Percentiles rank a stretch among this genome's conserved stretches.
Conservation (phyloP, 306 rosid species). For the Coriaria nepalensis region DNA sequence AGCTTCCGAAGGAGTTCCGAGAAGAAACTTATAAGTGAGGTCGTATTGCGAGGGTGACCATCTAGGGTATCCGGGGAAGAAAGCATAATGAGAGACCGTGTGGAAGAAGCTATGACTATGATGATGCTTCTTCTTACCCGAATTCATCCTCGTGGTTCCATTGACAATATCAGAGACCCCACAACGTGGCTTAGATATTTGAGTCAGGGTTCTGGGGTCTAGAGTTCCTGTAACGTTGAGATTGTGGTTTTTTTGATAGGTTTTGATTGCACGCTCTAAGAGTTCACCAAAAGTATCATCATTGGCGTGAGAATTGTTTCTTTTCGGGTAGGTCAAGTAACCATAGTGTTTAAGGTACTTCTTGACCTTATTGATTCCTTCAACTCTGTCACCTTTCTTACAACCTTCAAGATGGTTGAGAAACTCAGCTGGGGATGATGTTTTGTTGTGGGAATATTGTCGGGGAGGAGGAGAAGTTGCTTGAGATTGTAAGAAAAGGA, state of each 20-base stretch:
- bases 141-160: constrained; percentile 17
- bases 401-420: constrained; percentile 21
- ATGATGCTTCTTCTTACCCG: not conserved
- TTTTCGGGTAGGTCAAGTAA: too few species aligned
- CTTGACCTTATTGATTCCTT: constrained; percentile 24
- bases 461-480: too few species aligned
- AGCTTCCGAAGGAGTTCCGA: not conserved
- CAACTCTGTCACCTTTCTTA: constrained; percentile 21
- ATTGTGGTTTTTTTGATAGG: constrained; percentile 22
- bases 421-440: constrained; percentile 16
- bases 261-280: constrained; percentile 28
- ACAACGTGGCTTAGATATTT: constrained; percentile 32
- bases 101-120: not conserved
- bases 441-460: not conserved
- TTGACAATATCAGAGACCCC: constrained; percentile 24
- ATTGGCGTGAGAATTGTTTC: not conserved
- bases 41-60: not conserved
- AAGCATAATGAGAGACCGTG: constrained; percentile 10
- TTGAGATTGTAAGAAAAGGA: too few species aligned
- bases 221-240: constrained; percentile 16
- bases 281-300: constrained; percentile 18
- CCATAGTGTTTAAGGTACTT: constrained; percentile 25
- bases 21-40: not conserved
- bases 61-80: constrained; percentile 3
- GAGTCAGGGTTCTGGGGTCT: constrained; percentile 19